These are phyloP conservation scores for Lachnum nothofagi DNA, from an alignment of 2,329 filamentous ascomycete genomes.

Conservation along the genomic window DNA sequence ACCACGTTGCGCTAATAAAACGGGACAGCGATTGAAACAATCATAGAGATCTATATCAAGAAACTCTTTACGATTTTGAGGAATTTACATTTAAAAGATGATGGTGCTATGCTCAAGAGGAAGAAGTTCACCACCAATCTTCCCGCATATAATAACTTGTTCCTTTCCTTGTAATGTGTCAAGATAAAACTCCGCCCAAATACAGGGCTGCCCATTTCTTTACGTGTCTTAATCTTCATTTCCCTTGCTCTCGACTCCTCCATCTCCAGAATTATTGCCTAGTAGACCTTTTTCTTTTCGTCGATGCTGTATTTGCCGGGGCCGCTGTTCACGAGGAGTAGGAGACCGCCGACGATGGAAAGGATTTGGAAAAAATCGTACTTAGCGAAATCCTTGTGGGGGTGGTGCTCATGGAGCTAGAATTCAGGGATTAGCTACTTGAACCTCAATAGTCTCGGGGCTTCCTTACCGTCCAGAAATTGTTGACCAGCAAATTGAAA, in stretches of 20 bases:
- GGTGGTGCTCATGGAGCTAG: constrained; percentile 93
- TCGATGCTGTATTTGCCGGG: constrained; percentile 97
- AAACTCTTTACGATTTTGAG: neutral
- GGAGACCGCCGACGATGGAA: constrained; percentile 92
- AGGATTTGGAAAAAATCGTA: constrained; percentile 99
- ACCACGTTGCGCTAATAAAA: neutral
- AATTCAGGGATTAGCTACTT: constrained; percentile 21
- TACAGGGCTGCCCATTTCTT: constrained; percentile 21
- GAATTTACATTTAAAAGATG: constrained; percentile 15
- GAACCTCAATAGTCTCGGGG: constrained; percentile 5
- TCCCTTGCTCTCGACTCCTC: constrained; percentile 5
- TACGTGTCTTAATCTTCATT: constrained; percentile 15
- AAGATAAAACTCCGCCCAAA: constrained; percentile 27
- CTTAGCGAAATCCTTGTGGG: constrained; percentile 99
- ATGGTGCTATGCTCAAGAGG: constrained; percentile 12
- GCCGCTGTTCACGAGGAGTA: constrained; percentile 97
- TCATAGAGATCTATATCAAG: neutral
- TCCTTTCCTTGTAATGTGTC: constrained; percentile 1
- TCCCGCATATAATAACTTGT: constrained; percentile 3
- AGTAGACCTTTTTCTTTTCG: constrained; percentile 99
- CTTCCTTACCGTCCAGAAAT: constrained; percentile 93
- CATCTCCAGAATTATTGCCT: constrained; percentile 25
- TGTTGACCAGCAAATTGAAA: constrained; percentile 97
- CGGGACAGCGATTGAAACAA: neutral
- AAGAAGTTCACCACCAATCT: constrained; percentile 3